A percentile compares a stretch with the other conserved stretches of the same genome.
phyloP scores from a whole-genome alignment of 2,329 filamentous ascomycete genomes.

The Aspergillus ustus region DNA sequence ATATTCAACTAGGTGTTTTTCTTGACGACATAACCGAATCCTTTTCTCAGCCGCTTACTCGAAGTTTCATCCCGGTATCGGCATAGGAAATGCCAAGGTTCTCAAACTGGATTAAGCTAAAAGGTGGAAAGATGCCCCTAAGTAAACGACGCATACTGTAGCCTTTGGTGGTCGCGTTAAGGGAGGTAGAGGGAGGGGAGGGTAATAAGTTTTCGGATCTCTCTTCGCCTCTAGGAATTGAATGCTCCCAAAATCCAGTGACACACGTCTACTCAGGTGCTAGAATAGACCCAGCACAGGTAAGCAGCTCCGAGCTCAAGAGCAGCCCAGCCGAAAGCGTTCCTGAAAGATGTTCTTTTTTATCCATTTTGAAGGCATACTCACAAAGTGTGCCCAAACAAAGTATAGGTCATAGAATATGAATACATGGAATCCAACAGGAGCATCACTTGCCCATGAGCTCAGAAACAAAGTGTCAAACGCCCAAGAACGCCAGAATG shows the following conservation, averaged over 20 bases:
- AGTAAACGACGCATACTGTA: too few species aligned
- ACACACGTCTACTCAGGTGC: neutral
- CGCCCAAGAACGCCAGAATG: constrained; percentile 16
- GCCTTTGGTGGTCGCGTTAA: too few species aligned
- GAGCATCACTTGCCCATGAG: neutral
- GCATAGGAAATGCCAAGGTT: neutral
- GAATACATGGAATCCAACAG: neutral
- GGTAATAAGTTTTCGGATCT: too few species aligned
- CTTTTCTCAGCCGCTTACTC: neutral
- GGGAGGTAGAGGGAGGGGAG: too few species aligned
- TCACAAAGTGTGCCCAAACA: neutral
- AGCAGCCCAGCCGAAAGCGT: neutral
- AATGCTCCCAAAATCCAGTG: too few species aligned
- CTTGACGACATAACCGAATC: neutral
- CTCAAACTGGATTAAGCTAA: neutral
- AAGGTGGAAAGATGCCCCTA: neutral
- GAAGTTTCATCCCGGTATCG: neutral
- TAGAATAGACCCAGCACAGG: neutral
- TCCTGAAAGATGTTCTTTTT: neutral
- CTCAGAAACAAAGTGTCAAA: neutral
- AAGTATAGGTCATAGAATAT: neutral
- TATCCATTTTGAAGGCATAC: neutral
- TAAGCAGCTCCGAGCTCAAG: neutral
- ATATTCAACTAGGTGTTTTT: neutral
- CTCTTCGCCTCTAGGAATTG: too few species aligned